A percentile compares a stretch with the other conserved stretches of the same genome.
Evolutionary conservation across 805 yeast genomes (phyloP).

Genomic region (Priceomyces fermenticarens): DNA sequence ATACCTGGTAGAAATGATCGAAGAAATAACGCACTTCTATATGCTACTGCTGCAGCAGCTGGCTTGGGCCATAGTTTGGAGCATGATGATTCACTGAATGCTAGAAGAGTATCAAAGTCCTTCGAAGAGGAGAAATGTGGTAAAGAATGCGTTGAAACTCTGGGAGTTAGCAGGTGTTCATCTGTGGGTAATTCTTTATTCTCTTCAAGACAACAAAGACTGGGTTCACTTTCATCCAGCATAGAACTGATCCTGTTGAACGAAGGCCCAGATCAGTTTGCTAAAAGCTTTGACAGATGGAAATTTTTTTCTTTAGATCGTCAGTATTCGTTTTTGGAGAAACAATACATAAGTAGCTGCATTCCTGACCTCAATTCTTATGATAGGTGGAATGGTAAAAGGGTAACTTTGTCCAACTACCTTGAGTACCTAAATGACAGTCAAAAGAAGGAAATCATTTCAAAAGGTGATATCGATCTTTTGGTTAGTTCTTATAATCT

Average conservation of each 20-base stretch:
- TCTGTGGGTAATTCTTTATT: slow-evolving; percentile 1
- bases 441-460: slow-evolving; percentile 2
- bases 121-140: too few species aligned
- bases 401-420: slow-evolving; percentile 18
- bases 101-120: too few species aligned
- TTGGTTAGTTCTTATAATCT: slow-evolving; percentile 11
- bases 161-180: background rate
- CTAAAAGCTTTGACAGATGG: slow-evolving; percentile 6
- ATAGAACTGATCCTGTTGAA: too few species aligned
- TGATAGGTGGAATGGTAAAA: slow-evolving; percentile 32
- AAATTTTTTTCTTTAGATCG: slow-evolving; percentile 14
- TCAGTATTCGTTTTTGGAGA: slow-evolving; percentile 23
- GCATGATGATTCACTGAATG: background rate
- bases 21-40: slow-evolving; percentile 21
- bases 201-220: background rate
- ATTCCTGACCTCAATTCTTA: slow-evolving; percentile 35
- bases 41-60: slow-evolving; percentile 21
- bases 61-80: background rate
- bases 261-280: too few species aligned
- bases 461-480: slow-evolving; percentile 7
- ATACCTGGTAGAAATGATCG: slow-evolving; percentile 19
- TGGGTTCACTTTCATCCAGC: too few species aligned
- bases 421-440: slow-evolving; percentile 4
- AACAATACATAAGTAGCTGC: slow-evolving; percentile 36
- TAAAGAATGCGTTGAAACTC: too few species aligned